Conservation (phyloP, 164 flowering plant species). For the Piper betle region DNA sequence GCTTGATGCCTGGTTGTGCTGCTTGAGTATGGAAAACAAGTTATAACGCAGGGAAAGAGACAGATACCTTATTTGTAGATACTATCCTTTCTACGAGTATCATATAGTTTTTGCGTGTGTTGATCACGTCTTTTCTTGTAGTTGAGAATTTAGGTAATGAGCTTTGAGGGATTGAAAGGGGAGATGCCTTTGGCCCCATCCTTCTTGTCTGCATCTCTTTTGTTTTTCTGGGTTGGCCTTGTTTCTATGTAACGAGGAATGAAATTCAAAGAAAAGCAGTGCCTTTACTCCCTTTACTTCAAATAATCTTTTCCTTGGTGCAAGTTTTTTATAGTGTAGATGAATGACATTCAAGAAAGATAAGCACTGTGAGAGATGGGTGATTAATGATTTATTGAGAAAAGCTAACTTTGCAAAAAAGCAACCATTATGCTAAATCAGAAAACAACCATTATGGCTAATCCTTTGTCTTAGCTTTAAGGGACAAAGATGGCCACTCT, state of each 20-base stretch:
- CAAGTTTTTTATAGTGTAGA: neutral
- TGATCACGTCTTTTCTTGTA: neutral
- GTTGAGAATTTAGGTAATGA: neutral
- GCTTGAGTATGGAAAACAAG: conserved; percentile 11
- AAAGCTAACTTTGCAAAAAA: neutral
- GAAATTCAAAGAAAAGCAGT: neutral
- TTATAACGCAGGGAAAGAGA: neutral
- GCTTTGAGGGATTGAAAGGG: neutral
- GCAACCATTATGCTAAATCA: neutral
- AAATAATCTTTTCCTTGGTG: neutral
- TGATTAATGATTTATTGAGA: neutral
- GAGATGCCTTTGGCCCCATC: neutral
- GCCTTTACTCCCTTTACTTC: neutral
- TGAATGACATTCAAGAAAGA: neutral
- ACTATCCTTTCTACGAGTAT: neutral
- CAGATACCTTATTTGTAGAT: neutral
- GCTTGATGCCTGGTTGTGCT: conserved; percentile 35
- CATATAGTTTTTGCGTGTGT: too few relatives aligned
- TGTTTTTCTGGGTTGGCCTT: neutral
- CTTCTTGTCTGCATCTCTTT: neutral
- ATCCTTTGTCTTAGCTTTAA: neutral
- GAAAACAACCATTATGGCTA: too few relatives aligned
- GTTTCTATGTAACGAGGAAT: neutral
- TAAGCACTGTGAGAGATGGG: neutral
- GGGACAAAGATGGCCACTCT: neutral